These are phyloP conservation scores for Russula ochroleuca DNA, from an alignment of 768 basidiomycete genomes.

Conservation along the genomic window DNA sequence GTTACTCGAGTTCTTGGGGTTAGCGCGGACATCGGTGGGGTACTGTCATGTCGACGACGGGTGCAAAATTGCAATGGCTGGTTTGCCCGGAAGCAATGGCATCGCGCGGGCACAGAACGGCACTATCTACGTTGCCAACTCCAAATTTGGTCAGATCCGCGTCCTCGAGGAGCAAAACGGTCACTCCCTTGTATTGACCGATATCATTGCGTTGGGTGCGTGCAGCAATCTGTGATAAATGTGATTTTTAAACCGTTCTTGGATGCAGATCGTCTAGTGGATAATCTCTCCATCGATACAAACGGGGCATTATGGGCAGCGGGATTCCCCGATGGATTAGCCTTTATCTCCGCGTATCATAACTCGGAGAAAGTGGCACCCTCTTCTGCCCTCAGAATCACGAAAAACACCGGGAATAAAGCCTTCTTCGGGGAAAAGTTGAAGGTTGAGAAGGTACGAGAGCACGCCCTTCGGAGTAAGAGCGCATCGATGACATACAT, in stretches of 20 bases:
- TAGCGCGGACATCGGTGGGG: constrained; percentile 46
- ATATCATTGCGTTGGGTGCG: constrained; percentile 52
- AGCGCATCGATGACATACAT: constrained; percentile 16
- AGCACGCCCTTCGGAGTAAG: not conserved
- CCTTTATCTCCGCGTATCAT: constrained; percentile 39
- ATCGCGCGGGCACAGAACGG: constrained; percentile 50
- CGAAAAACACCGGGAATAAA: constrained; percentile 47
- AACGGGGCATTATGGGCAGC: constrained; percentile 62
- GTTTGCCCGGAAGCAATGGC: constrained; percentile 57
- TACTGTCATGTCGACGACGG: constrained; percentile 59
- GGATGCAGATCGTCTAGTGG: constrained; percentile 46
- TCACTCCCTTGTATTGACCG: constrained; percentile 51
- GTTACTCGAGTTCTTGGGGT: constrained; percentile 15
- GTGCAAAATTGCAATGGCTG: constrained; percentile 54
- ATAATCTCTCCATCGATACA: constrained; percentile 58
- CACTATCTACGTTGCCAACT: constrained; percentile 58
- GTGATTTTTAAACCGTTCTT: not conserved
- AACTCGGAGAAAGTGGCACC: constrained; percentile 43
- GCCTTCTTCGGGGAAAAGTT: constrained; percentile 60
- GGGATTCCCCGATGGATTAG: constrained; percentile 44
- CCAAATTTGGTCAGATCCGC: constrained; percentile 42
- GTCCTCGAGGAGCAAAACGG: constrained; percentile 58
- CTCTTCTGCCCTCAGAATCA: constrained; percentile 49
- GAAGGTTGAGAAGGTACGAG: constrained; percentile 50
- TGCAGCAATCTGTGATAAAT: constrained; percentile 7